Evolutionary conservation across 1,284 basidiomycete species (phyloP).

Genomic region (Amylostereum areolatum): DNA sequence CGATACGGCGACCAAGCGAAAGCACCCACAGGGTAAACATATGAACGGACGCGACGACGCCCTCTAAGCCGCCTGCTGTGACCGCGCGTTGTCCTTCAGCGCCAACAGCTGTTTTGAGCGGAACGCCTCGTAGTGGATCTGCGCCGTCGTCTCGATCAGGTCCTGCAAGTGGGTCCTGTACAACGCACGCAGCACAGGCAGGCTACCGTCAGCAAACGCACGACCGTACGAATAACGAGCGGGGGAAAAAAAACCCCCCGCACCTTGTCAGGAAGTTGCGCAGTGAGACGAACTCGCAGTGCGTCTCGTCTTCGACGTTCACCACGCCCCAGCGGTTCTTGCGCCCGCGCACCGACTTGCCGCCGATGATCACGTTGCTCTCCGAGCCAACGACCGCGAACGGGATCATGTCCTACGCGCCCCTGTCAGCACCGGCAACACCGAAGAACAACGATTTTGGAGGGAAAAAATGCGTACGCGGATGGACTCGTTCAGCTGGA

Average conservation of each 20-base stretch:
- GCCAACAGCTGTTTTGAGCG: conserved; percentile 94
- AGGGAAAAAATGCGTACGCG: conserved; percentile 48
- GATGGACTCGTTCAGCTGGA: conserved; percentile 87
- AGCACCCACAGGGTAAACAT: too few relatives aligned
- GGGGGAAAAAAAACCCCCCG: conserved; percentile 12
- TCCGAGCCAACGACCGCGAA: conserved; percentile 98
- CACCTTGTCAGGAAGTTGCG: conserved; percentile 93
- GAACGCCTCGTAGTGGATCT: conserved; percentile 99
- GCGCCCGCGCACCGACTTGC: conserved; percentile 90
- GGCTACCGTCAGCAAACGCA: neutral
- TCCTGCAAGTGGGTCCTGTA: conserved; percentile 93
- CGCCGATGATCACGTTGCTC: conserved; percentile 90
- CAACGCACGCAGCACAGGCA: neutral
- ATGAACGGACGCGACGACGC: too few relatives aligned
- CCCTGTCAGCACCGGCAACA: neutral
- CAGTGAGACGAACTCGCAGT: conserved; percentile 98
- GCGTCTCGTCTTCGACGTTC: conserved; percentile 93
- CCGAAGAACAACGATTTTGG: neutral
- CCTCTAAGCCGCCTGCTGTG: conserved; percentile 9
- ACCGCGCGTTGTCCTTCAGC: conserved; percentile 73
- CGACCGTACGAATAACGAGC: too few relatives aligned
- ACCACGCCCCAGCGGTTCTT: conserved; percentile 99
- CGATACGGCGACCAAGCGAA: too few relatives aligned
- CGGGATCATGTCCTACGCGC: conserved; percentile 77
- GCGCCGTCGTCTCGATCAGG: conserved; percentile 96